phyloP scores from a whole-genome alignment of 768 basidiomycete species.

The Lactarius tabidus region DNA sequence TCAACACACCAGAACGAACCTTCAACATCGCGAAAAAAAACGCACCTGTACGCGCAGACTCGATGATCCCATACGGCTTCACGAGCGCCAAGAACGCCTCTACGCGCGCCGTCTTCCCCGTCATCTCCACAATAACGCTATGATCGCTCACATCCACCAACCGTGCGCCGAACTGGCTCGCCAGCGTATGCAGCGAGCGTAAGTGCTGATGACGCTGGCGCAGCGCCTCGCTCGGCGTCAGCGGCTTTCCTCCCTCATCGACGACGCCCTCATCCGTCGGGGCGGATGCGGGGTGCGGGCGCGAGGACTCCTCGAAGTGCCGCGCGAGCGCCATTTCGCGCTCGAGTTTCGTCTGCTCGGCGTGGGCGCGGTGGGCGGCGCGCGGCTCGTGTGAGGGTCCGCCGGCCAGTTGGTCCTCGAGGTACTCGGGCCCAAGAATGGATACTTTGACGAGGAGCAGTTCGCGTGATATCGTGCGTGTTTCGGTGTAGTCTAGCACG shows the following conservation, averaged over 20 bases:
- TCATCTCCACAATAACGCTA: constrained; percentile 91
- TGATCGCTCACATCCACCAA: constrained; percentile 95
- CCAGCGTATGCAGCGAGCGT: constrained; percentile 79
- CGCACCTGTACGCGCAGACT: constrained; percentile 90
- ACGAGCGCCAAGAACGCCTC: constrained; percentile 89
- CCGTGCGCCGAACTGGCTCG: constrained; percentile 85
- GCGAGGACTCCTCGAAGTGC: constrained; percentile 65
- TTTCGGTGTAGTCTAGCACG: constrained; percentile 95
- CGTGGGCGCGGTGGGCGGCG: constrained; percentile 24
- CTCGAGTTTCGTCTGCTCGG: constrained; percentile 51
- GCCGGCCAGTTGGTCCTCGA: constrained; percentile 85
- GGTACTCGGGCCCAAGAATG: constrained; percentile 94
- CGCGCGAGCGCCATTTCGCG: constrained; percentile 71
- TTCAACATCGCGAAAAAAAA: constrained; percentile 14
- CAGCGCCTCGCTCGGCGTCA: constrained; percentile 71
- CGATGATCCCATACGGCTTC: constrained; percentile 93
- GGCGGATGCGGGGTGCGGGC: constrained; percentile 28
- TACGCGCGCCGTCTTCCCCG: constrained; percentile 86
- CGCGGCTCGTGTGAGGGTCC: constrained; percentile 82
- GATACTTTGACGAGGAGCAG: constrained; percentile 94
- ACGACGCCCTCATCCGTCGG: not conserved
- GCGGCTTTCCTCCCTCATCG: constrained; percentile 29
- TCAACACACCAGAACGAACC: not conserved
- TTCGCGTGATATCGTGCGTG: constrained; percentile 86
- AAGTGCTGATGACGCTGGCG: constrained; percentile 87